Evolutionary conservation across 2,329 filamentous ascomycete genomes (phyloP), one percentile per base, ranked within the genome.

Genomic region (Ambrosiella beaveri): DNA sequence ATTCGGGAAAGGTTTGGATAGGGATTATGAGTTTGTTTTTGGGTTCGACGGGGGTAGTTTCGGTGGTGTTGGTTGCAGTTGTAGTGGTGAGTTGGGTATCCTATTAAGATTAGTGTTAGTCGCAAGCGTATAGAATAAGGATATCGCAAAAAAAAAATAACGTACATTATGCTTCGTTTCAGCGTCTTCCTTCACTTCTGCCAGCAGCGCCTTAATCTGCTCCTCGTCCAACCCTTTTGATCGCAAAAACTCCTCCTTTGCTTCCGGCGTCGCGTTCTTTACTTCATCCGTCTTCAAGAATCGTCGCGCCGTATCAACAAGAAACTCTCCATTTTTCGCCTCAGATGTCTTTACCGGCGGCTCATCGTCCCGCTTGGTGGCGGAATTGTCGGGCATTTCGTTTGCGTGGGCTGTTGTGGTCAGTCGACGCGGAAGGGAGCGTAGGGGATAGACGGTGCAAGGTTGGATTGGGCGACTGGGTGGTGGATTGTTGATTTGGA

Each of bases 201-300:
- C 66, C 13, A 95, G 70, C 7, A 95, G 73, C 54, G 73, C 72
- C 63, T 86, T 73, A 61, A 95, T 87, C 61, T 91, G 81, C 38
- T 76, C 74, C 3, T 77, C 71, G 2, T 71, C 71, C 7, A 95
- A 72, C 2, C 87, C 87, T 68, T 96, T 96, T 55, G 79, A 80
- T 65, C 82, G 77, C 1, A 96, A 72, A 64, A 95, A 95, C 7
- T 79, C 77, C 17, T 78, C 73, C 71, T 95, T 95, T 69, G 81
- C 83, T 58, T 87, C 84, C 50, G 76, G 75, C 0, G 84, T 75
- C 39, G 84, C 81, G 68, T 84, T 73, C 60, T 78, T 80, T 59
- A 95, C 86, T 17, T 76, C 74, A 7, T 86, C 81, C 61, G 94
- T 84, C 55, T 86, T 74, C 3, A 96, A 76, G 66, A 95, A 96